Base-by-base conservation (phyloP, 1,284 basidiomycete genomes). In the Schizophyllum commune region DNA sequence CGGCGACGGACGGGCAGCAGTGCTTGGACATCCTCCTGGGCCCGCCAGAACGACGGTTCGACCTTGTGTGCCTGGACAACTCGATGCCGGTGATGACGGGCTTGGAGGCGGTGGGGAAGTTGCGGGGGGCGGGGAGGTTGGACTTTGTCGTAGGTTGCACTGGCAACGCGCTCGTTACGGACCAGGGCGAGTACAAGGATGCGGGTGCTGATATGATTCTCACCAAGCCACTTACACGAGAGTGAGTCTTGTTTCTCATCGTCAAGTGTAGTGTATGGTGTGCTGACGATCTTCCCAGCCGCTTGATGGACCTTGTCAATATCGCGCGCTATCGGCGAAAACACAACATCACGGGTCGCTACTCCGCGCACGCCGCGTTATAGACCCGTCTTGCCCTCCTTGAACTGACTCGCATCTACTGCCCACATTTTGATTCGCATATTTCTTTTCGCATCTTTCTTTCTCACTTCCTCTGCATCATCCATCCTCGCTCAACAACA, bases 1-100 rank as follows among this genome's bases (percentile, higher is more conserved):
- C 72, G 21, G 82, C 82, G 11, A 78, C 79, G 63, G 80, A 84
- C 66, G 82, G 82, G 17, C 72, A 75, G 64, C 70, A 79, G 39
- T 81, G 79, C 9, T 68, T 83, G 19, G 77, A 80, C 34, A 70
- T 79, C 66, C 70, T 83, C n/a, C 67, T 77, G 15, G 68, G 63
- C 1, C 61, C 63, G 56, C 62, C 64, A 21, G 62, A 65, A n/a
- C 39, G 63, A n/a, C 62, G 60, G 5, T 70, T 65, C 57, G 69
- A 69, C 60, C 52, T 68, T 33, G 61, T 70, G 9, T 66, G 66
- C 21, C 58, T 70, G 21, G 69, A 70, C 56, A 69, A 69, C 39
- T 65, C 68, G 58, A 71, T 71, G 70, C 71, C 71, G 5, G 65
- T 68, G 0, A 68, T 71, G 68, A 69, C 71, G 15, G 71, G 71